Conservation (phyloP, 129 eudicot genomes). For the Chrysanthemum lavandulifolium region DNA sequence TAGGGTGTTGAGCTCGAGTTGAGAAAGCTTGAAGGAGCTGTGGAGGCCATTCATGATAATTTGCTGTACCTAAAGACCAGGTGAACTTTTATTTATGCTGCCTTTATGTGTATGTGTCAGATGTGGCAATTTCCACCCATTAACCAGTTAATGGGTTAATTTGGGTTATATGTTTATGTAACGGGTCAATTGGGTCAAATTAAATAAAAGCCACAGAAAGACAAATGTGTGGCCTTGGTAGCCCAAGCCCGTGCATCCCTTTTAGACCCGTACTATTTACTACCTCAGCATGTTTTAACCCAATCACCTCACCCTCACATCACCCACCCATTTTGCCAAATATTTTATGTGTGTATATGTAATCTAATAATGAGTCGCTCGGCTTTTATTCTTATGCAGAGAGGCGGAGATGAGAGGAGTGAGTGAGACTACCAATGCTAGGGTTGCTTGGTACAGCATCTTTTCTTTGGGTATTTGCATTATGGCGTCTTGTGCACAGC, state of each 20-base stretch:
- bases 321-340: no score
- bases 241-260: no score
- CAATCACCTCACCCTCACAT: no score
- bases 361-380: not conserved
- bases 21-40: conserved; percentile 94
- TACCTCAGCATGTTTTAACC: no score
- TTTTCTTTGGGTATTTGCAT: conserved; percentile 76
- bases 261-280: no score
- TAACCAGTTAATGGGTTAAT: no score
- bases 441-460: conserved; percentile 87
- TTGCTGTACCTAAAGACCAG: conserved; percentile 64
- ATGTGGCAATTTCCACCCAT: no score
- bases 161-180: no score
- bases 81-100: conserved; percentile 30
- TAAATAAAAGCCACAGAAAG: no score
- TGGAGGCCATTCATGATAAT: conserved; percentile 91
- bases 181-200: no score
- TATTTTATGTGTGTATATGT: not conserved
- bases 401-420: conserved; percentile 83
- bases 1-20: conserved; percentile 92
- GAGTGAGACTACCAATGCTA: conserved; percentile 68
- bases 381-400: conserved; percentile 36
- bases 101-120: no score
- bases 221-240: no score
- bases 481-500: conserved; percentile 55